Percentiles rank a stretch among this genome's conserved stretches.
Conservation (phyloP, 495 filamentous ascomycete species). For the Penicillium silybi region DNA sequence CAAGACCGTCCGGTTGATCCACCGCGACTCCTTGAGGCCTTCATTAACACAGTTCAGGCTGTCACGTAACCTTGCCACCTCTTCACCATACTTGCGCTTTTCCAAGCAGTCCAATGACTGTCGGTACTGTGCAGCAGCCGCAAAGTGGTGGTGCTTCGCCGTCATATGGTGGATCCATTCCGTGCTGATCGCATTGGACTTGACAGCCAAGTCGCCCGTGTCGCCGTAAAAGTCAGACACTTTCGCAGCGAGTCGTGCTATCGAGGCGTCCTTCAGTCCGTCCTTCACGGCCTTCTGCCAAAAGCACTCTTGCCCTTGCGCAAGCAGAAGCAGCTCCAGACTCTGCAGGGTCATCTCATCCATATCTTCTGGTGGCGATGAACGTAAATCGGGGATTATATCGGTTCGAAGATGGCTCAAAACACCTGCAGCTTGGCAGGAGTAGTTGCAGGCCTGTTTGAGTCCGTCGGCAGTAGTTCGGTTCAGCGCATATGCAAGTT, state of each 20-base stretch:
- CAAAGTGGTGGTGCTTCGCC: conserved; percentile 97
- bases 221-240: conserved; percentile 89
- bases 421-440: conserved; percentile 84
- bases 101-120: conserved; percentile 90
- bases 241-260: conserved; percentile 85
- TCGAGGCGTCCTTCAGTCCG: conserved; percentile 82
- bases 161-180: conserved; percentile 99
- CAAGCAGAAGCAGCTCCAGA: conserved; percentile 77
- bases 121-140: conserved; percentile 92
- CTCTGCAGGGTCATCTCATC: conserved; percentile 81
- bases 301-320: conserved; percentile 94
- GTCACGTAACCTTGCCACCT: conserved; percentile 82
- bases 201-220: conserved; percentile 80
- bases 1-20: conserved; percentile 78
- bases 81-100: conserved; percentile 92
- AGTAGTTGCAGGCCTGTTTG: conserved; percentile 86
- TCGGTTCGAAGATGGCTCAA: conserved; percentile 72
- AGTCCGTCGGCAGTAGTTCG: conserved; percentile 78
- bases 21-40: conserved; percentile 78
- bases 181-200: conserved; percentile 81
- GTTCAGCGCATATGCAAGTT: conserved; percentile 79
- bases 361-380: conserved; percentile 92
- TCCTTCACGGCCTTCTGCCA: conserved; percentile 98
- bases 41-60: conserved; percentile 80
- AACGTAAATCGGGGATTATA: conserved; percentile 80